Evolutionary conservation across 2,329 filamentous ascomycete species (phyloP), one percentile per base, ranked within the genome.

Genomic region (Elsinoe batatas): DNA sequence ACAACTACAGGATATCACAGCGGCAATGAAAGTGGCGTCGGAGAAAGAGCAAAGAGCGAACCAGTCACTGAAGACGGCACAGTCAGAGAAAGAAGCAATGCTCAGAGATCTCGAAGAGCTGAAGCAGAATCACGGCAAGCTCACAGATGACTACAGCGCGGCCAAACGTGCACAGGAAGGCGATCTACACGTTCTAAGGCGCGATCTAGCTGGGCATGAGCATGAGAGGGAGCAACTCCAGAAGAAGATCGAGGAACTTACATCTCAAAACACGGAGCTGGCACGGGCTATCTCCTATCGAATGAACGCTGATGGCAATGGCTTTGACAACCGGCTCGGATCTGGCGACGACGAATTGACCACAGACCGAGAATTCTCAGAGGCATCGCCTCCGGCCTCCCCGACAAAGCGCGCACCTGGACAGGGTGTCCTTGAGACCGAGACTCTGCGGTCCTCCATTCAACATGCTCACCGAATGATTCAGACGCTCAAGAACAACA

Each of bases 401-500:
- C 93, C 93, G 0, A 81, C 88, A 67, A 98, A 97, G 74, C 85
- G 84, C 57, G 96, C 91, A 1, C 91, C 91, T 22, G 82, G 93
- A 20, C 91, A 96, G 70, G 84, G 88, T 36, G 84, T 89, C 71
- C 79, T 98, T n/a, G 93, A 98, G 71, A 86, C 89, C 0, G 93
- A 98, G 73, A 98, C 93, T 0, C 75, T 98, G 62, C 94, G 93
- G 74, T 94, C 91, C 54, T 96, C 91, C 22, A 79, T 97, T 26
- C 85, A 90, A 62, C 93, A 98, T 68, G 91, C 93, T 37, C 93
- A 97, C 69, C 83, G 91, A 57, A 96, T 95, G 73, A 96, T 98
- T 58, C 91, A 97, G 69, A 95, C 89, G 64, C 81, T 97, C 63
- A 90, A 95, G 71, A 90, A 87, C 69, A 95, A 91, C 64, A 87